Conservation (phyloP, 176 grass and related monocot genomes). For the Alopecurus myosuroides region DNA sequence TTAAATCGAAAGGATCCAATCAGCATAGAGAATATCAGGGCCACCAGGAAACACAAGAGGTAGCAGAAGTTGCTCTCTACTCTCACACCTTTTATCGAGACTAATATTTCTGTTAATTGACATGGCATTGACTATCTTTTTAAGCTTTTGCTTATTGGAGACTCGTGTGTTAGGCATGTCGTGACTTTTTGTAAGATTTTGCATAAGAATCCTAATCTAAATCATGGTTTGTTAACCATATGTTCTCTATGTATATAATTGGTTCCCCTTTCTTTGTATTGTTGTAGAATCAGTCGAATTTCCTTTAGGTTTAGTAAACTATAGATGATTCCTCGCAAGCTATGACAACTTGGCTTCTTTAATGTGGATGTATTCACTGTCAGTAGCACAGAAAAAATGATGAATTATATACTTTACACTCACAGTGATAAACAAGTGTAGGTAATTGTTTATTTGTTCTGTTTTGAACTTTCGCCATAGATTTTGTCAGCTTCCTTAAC, state of each 20-base stretch:
- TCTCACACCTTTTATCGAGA: slow-evolving; percentile 7
- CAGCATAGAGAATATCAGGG: slow-evolving; percentile 55
- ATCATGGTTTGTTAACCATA: neutral
- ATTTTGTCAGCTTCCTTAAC: neutral
- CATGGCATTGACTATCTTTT: slow-evolving; percentile 64
- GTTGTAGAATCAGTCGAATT: neutral
- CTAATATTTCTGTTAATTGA: slow-evolving; percentile 12
- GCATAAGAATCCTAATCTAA: slow-evolving; percentile 35
- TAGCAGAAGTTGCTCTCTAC: slow-evolving; percentile 24
- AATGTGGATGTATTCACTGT: neutral
- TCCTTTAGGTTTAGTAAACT: neutral
- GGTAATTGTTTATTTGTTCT: neutral
- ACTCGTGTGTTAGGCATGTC: slow-evolving; percentile 78
- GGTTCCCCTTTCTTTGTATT: neutral
- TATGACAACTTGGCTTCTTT: neutral
- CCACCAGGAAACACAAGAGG: slow-evolving; percentile 65
- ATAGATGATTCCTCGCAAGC: slow-evolving; percentile 1
- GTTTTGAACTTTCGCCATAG: neutral
- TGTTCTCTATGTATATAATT: neutral
- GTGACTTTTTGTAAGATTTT: slow-evolving; percentile 68
- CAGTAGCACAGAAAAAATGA: neutral
- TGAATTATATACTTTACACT: neutral
- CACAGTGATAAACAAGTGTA: neutral
- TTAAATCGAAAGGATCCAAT: neutral
- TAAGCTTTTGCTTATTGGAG: slow-evolving; percentile 76